Percentiles rank a stretch among this genome's conserved stretches.
These are phyloP conservation scores for Xylaria bambusicola DNA, from an alignment of 495 filamentous ascomycete genomes.

Conservation along the genomic window DNA sequence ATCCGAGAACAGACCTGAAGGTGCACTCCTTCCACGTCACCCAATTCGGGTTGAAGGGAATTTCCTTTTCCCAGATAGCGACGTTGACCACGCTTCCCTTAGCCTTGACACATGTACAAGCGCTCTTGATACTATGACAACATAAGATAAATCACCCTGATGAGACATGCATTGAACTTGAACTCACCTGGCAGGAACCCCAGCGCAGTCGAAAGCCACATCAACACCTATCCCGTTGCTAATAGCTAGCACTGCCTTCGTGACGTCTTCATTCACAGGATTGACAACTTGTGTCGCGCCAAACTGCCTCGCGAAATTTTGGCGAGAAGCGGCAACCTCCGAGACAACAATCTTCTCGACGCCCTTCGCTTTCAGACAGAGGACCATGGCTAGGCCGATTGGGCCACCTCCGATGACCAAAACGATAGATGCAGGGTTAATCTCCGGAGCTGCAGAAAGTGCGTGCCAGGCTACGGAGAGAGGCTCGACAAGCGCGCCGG, in stretches of 20 bases:
- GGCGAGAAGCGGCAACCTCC: constrained; percentile 54
- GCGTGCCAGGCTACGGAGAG: constrained; percentile 67
- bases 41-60: constrained; percentile 51
- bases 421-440: constrained; percentile 49
- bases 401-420: constrained; percentile 65
- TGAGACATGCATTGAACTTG: neutral
- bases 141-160: neutral
- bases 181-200: constrained; percentile 48
- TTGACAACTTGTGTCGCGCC: constrained; percentile 59
- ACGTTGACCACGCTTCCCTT: constrained; percentile 63
- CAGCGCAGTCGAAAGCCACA: constrained; percentile 60
- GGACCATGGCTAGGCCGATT: constrained; percentile 62
- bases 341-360: constrained; percentile 57
- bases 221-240: constrained; percentile 54
- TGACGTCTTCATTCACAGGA: constrained; percentile 54
- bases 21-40: constrained; percentile 48
- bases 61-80: constrained; percentile 60
- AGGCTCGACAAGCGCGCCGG: constrained; percentile 62
- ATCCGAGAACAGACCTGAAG: constrained; percentile 55
- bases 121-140: constrained; percentile 41
- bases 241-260: constrained; percentile 45
- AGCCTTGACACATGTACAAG: constrained; percentile 50
- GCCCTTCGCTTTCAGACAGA: constrained; percentile 53
- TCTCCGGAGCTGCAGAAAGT: constrained; percentile 49
- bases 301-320: constrained; percentile 50